Percentiles rank a stretch among this genome's conserved stretches.
Conservation (phyloP, 2,329 filamentous ascomycete species). For the Aspergillus neotritici region DNA sequence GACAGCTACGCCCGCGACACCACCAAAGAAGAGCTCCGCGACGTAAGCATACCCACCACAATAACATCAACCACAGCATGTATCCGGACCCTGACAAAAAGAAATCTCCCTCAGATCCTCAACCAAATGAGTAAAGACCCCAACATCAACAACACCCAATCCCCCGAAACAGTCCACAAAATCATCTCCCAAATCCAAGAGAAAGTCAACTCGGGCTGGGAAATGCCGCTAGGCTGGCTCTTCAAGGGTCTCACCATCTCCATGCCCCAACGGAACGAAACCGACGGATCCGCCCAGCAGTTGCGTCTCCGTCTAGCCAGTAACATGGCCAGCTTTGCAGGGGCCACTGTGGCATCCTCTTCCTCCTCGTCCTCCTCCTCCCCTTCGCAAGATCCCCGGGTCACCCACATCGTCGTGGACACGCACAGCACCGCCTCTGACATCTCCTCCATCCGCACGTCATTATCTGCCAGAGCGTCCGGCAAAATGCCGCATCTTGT, state of each 20-base stretch:
- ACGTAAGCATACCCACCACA: constrained; percentile 21
- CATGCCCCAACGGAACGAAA: constrained; percentile 29
- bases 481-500: constrained; percentile 63
- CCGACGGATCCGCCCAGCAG: constrained; percentile 2
- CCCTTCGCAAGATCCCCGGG: constrained; percentile 42
- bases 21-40: constrained; percentile 56
- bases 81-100: too few relatives aligned
- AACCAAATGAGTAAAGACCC: constrained; percentile 33
- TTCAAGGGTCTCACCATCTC: constrained; percentile 46
- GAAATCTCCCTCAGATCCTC: constrained; percentile 25
- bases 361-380: constrained; percentile 22
- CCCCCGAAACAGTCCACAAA: constrained; percentile 47
- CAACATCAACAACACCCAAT: constrained; percentile 37
- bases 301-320: constrained; percentile 42
- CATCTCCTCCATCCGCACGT: constrained; percentile 27
- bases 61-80: background rate
- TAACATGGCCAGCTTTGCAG: constrained; percentile 63
- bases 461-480: constrained; percentile 26
- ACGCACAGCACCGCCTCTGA: constrained; percentile 44
- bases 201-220: constrained; percentile 27
- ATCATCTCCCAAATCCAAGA: constrained; percentile 54
- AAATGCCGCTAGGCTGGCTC: constrained; percentile 40
- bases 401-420: constrained; percentile 71
- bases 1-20: constrained; percentile 78
- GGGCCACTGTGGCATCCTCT: constrained; percentile 53